Evolutionary conservation across 257 asterid genomes (phyloP).

Genomic region (Eucommia ulmoides): DNA sequence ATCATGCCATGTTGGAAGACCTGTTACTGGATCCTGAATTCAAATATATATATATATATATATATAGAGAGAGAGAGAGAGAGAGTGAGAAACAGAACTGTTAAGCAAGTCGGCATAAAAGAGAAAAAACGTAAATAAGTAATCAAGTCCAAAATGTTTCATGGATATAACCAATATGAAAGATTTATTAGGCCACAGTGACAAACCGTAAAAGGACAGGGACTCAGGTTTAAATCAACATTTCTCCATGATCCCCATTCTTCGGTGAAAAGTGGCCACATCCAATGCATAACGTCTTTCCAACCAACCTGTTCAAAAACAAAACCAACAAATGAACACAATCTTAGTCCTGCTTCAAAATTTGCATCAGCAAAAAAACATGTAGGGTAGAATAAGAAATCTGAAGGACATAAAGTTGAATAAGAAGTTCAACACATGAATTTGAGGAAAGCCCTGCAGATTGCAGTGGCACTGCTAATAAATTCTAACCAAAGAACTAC

Average conservation of each 20-base stretch:
- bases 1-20: constrained; percentile 83
- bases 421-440: too few species aligned
- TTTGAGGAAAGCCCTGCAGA: too few species aligned
- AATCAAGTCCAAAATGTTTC: constrained; percentile 6
- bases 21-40: constrained; percentile 91
- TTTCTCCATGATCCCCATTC: constrained; percentile 96
- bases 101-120: too few species aligned
- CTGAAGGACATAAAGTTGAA: too few species aligned
- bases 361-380: too few species aligned
- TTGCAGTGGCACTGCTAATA: too few species aligned
- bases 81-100: background rate
- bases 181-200: constrained; percentile 11
- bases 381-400: too few species aligned
- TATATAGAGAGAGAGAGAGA: background rate
- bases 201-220: constrained; percentile 82
- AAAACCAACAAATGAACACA: too few species aligned
- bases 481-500: constrained; percentile 6
- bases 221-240: constrained; percentile 61
- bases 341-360: too few species aligned
- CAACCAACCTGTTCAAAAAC: constrained; percentile 60
- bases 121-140: too few species aligned
- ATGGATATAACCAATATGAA: constrained; percentile 10
- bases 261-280: constrained; percentile 95
- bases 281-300: constrained; percentile 91
- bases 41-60: constrained; percentile 16